phyloP scores from a whole-genome alignment of 2,329 filamentous ascomycete genomes.

The Grosmannia clavigera region DNA sequence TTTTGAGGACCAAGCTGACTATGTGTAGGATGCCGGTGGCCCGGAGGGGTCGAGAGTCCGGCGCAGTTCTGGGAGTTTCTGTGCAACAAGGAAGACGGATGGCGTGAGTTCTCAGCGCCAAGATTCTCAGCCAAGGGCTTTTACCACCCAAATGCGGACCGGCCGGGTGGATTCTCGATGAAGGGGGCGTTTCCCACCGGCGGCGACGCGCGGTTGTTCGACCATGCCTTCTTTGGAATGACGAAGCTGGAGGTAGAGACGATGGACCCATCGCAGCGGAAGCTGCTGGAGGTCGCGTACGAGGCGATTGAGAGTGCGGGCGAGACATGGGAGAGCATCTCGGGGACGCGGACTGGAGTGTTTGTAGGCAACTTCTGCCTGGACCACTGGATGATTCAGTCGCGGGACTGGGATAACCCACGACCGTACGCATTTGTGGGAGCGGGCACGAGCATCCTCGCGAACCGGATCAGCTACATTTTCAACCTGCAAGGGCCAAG shows the following conservation, averaged over 20 bases:
- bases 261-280: slow-evolving; percentile 15
- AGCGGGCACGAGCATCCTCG: slow-evolving; percentile 4
- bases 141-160: too few species aligned
- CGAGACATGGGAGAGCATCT: slow-evolving; percentile 1
- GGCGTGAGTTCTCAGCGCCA: too few species aligned
- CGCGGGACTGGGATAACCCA: too few species aligned
- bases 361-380: slow-evolving; percentile 13
- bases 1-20: too few species aligned
- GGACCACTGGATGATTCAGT: slow-evolving; percentile 4
- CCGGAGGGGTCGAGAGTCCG: too few species aligned
- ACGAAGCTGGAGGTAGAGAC: slow-evolving; percentile 4
- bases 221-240: slow-evolving; percentile 10
- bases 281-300: slow-evolving; percentile 7
- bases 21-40: too few species aligned
- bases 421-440: too few species aligned
- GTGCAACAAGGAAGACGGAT: too few species aligned
- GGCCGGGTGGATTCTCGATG: too few species aligned
- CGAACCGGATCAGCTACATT: slow-evolving; percentile 22
- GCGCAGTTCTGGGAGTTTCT: too few species aligned
- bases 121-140: too few species aligned
- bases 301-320: too few species aligned
- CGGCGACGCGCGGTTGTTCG: slow-evolving; percentile 3
- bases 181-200: background rate
- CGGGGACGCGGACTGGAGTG: slow-evolving; percentile 13
- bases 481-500: slow-evolving; percentile 15